Conservation (phyloP, 345 rosid genomes). For the Kandelia obovata region DNA sequence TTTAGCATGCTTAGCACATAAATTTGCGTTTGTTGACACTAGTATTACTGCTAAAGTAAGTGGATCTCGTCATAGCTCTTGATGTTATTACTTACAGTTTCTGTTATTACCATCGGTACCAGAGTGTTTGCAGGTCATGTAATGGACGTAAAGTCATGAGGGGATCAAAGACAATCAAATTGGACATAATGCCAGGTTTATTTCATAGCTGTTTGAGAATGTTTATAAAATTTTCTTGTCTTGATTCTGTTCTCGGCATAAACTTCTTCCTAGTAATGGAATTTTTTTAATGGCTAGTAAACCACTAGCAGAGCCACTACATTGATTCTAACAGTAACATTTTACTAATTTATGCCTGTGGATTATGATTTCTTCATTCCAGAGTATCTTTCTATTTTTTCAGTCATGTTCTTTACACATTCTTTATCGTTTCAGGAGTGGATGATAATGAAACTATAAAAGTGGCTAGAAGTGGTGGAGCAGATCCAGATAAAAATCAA, state of each 20-base stretch:
- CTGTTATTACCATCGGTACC: constrained; percentile 17
- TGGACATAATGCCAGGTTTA: constrained; percentile 81
- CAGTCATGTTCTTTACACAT: background rate
- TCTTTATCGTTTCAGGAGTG: constrained; percentile 49
- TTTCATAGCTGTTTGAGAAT: background rate
- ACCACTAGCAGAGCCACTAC: too few species aligned
- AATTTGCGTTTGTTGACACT: too few species aligned
- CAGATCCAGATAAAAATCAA: constrained; percentile 91
- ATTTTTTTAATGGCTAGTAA: too few species aligned
- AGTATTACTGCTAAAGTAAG: background rate
- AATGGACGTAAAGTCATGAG: constrained; percentile 70
- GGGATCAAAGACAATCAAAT: constrained; percentile 78
- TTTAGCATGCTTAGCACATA: too few species aligned
- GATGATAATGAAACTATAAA: constrained; percentile 69
- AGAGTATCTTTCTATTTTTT: background rate
- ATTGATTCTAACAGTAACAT: too few species aligned
- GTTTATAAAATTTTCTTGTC: background rate
- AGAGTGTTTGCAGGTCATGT: constrained; percentile 91
- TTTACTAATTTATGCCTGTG: background rate
- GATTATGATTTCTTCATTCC: background rate
- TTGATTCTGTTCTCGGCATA: background rate
- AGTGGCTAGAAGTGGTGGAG: constrained; percentile 82
- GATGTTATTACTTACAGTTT: constrained; percentile 7
- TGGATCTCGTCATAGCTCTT: background rate
- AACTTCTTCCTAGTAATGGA: background rate